Conservation (phyloP, 768 basidiomycete genomes). For the Trametes meyenii region DNA sequence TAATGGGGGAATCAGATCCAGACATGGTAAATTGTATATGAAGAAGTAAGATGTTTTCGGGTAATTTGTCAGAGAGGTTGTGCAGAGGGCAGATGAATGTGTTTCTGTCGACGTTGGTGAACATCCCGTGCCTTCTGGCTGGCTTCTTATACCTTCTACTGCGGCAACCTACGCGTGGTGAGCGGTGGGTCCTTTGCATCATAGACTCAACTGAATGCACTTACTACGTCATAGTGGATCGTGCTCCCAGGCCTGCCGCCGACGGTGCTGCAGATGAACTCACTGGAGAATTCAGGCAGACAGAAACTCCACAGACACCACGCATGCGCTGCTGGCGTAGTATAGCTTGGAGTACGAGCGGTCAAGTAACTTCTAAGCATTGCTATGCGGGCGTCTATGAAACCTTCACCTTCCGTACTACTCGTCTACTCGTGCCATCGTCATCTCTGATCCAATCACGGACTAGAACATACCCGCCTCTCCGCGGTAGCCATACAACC, state of each 20-base stretch:
- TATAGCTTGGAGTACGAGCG: not conserved
- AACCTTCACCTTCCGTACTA: slow-evolving; percentile 45
- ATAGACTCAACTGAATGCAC: slow-evolving; percentile 6
- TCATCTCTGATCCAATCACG: slow-evolving; percentile 31
- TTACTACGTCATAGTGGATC: slow-evolving; percentile 19
- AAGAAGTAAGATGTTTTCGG: not conserved
- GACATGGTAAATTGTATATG: slow-evolving; percentile 20
- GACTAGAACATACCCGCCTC: slow-evolving; percentile 33
- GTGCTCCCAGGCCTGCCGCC: not conserved
- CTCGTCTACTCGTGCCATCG: slow-evolving; percentile 60
- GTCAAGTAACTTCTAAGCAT: not conserved
- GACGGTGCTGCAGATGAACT: not conserved
- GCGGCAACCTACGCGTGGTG: not conserved
- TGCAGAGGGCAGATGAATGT: not conserved
- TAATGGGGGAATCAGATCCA: slow-evolving; percentile 22
- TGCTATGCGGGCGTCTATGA: not conserved
- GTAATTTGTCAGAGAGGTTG: not conserved
- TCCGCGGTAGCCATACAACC: slow-evolving; percentile 32
- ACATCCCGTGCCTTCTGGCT: not conserved
- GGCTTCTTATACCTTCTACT: not conserved
- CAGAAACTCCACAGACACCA: not conserved
- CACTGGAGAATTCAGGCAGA: not conserved
- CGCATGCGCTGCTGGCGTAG: too few species aligned
- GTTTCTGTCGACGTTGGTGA: slow-evolving; percentile 4
- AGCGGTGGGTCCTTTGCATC: slow-evolving; percentile 18